phyloP scores from a whole-genome alignment of 179 eudicot genomes.

The Amaranthus tricolor region DNA sequence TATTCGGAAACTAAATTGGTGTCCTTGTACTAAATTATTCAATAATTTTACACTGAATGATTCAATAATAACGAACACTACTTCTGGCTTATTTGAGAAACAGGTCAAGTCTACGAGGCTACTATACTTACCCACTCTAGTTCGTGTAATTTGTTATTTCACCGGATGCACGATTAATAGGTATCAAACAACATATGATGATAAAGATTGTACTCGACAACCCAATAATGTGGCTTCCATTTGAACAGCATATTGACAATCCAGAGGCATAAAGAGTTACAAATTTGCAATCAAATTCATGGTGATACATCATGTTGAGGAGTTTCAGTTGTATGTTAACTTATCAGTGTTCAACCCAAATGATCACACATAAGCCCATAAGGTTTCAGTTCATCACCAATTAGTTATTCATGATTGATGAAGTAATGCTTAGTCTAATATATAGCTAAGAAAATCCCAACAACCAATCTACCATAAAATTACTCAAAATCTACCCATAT shows the following conservation, averaged over 20 bases:
- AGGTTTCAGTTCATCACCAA: too few relatives aligned
- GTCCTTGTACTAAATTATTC: too few relatives aligned
- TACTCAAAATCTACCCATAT: background rate
- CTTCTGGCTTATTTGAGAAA: background rate
- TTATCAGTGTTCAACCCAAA: too few relatives aligned
- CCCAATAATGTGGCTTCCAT: background rate
- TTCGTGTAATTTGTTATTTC: background rate
- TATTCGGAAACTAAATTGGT: too few relatives aligned
- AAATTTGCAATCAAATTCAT: background rate
- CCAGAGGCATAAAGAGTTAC: background rate
- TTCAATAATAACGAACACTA: too few relatives aligned
- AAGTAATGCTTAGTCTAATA: too few relatives aligned
- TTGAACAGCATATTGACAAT: background rate
- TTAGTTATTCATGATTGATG: too few relatives aligned
- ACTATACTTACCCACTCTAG: background rate
- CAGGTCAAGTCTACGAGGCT: background rate
- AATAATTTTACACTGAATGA: too few relatives aligned
- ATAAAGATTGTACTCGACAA: background rate
- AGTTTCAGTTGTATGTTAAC: too few relatives aligned
- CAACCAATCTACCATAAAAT: background rate
- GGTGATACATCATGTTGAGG: too few relatives aligned
- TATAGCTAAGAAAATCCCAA: too few relatives aligned
- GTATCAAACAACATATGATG: background rate
- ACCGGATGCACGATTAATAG: background rate
- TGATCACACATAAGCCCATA: too few relatives aligned